Evolutionary conservation across 257 asterid species (phyloP).

Genomic region (Fraxinus pennsylvanica): DNA sequence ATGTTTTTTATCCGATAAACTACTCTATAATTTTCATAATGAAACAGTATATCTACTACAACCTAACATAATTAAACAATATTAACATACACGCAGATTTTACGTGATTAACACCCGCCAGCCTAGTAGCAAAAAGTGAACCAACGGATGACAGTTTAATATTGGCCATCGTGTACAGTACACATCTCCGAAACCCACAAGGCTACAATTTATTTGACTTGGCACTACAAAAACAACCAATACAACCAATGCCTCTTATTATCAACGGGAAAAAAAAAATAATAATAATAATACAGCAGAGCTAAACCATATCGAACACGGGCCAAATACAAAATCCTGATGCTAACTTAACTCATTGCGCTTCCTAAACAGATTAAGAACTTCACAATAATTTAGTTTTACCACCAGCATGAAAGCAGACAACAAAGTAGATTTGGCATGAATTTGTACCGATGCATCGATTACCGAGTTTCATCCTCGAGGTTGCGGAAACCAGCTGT

Average conservation of each 20-base stretch:
- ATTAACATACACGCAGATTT: too few species aligned
- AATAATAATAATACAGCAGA: background rate
- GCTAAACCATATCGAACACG: conserved; percentile 39
- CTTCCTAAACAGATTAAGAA: conserved; percentile 23
- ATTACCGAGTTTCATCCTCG: conserved; percentile 89
- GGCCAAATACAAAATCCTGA: conserved; percentile 32
- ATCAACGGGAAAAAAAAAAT: background rate
- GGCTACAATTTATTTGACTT: background rate
- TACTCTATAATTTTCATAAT: too few species aligned
- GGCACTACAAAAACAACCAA: background rate
- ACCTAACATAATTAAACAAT: too few species aligned
- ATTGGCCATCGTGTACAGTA: background rate
- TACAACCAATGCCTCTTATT: background rate
- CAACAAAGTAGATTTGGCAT: conserved; percentile 10
- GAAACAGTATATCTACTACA: too few species aligned
- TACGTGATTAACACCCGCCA: background rate
- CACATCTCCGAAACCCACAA: background rate
- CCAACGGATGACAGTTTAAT: background rate
- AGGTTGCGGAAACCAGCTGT: conserved; percentile 96
- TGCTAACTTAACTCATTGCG: conserved; percentile 23
- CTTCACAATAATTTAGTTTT: conserved; percentile 5
- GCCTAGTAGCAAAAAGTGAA: background rate
- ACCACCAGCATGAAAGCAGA: conserved; percentile 17
- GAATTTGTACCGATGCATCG: background rate
- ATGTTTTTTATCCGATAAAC: too few species aligned